These are phyloP conservation scores for Erucastrum elatum DNA, from an alignment of 345 rosid species.

Conservation along the genomic window DNA sequence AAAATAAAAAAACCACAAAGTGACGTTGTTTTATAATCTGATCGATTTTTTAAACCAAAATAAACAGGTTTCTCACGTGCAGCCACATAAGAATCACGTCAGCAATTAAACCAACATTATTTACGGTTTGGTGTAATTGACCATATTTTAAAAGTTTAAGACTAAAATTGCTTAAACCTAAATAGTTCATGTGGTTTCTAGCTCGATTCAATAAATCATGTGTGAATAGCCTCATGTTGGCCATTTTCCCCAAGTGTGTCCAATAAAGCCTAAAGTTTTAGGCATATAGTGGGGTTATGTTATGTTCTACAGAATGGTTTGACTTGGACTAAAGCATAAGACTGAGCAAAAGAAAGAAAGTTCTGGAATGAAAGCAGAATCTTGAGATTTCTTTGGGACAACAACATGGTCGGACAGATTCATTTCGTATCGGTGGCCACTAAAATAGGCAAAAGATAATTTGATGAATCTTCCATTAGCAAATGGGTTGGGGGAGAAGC, in stretches of 20 bases:
- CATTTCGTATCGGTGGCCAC: conserved; percentile 27
- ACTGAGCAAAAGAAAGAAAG: not conserved
- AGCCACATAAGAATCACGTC: too few relatives aligned
- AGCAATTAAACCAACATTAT: too few relatives aligned
- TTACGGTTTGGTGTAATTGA: too few relatives aligned
- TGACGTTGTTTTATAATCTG: too few relatives aligned
- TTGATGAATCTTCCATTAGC: conserved; percentile 80
- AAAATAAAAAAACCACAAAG: too few relatives aligned
- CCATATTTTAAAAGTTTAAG: too few relatives aligned
- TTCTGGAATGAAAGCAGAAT: not conserved
- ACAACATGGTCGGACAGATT: not conserved
- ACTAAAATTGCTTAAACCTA: too few relatives aligned
- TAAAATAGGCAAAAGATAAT: conserved; percentile 93
- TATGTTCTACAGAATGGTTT: not conserved
- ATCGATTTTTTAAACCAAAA: too few relatives aligned
- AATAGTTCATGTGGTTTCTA: too few relatives aligned
- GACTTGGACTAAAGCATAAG: not conserved
- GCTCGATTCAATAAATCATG: too few relatives aligned
- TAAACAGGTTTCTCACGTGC: too few relatives aligned
- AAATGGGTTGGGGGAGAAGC: conserved; percentile 97
- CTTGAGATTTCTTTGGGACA: not conserved
- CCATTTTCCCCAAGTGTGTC: not conserved
- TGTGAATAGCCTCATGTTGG: too few relatives aligned
- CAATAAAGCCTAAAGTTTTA: not conserved
- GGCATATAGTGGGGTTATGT: not conserved